Evolutionary conservation across 2,329 filamentous ascomycete species (phyloP), one percentile per base, ranked within the genome.

Genomic region (Fonsecaea pedrosoi): DNA sequence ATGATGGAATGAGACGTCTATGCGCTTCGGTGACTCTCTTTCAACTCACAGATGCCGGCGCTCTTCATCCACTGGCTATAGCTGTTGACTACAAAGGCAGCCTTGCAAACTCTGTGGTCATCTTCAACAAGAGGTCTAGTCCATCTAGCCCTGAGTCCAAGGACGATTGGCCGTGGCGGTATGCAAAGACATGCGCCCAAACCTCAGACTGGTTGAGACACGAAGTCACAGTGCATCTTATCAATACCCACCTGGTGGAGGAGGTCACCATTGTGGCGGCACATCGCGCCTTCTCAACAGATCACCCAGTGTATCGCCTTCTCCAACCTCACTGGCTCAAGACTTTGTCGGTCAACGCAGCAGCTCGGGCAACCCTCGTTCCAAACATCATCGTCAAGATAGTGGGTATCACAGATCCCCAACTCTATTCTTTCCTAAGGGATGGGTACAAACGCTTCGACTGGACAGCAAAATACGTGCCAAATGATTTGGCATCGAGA

Each of bases 111-210:
- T 85, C 83, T 0, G 78, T 85, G 54, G 80, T 79, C 50, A 79
- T 85, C 64, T 85, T 83, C 78, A 85, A 85, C 76, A 76, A 78
- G 62, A 75, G 81, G 2, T 70, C 79, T 8, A 62, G 13, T n/a
- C 77, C 81, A 0, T 67, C 71, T 0, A 72, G 68, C 1, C 66
- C 65, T 35, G 70, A 73, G 21, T 79, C 84, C 67, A 78, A 77
- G 59, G 72, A 74, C 1, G 83, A 85, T 73, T 85, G 82, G 82
- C 77, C 82, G 0, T 85, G 83, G 83, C 75, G 83, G 54, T 85
- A 84, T 70, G 83, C 83, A 21, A 85, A 85, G 73, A 83, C 79
- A 0, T 84, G 81, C 55, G 79, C 78, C 1, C 82, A 84, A 65
- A 76, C 78, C 1, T 77, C 80, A 0, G 83, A 85, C 73, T 85